Evolutionary conservation across 2,329 filamentous ascomycete species (phyloP).

Genomic region (Dactylellina parvicollis): DNA sequence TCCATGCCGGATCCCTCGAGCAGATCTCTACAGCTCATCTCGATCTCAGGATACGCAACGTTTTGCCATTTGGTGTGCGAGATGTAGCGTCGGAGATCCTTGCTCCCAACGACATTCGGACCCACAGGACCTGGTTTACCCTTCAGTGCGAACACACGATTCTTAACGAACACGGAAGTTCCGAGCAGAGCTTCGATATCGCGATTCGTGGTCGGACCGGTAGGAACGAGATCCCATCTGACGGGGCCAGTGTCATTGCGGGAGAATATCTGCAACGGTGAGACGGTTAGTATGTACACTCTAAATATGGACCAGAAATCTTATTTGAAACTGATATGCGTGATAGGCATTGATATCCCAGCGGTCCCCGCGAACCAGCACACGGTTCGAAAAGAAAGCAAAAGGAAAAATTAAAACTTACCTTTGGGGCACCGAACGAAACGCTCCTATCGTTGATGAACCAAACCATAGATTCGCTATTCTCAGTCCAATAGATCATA

Average conservation of each 20-base stretch:
- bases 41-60: not conserved
- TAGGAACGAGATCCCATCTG: slow-evolving; percentile 4
- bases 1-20: slow-evolving; percentile 9
- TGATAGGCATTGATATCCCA: too few species aligned
- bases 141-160: slow-evolving; percentile 16
- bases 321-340: too few species aligned
- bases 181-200: slow-evolving; percentile 11
- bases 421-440: slow-evolving; percentile 4
- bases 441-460: slow-evolving; percentile 20
- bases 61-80: slow-evolving; percentile 47
- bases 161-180: slow-evolving; percentile 4
- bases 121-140: not conserved
- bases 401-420: slow-evolving; percentile 1
- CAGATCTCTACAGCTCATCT: slow-evolving; percentile 17
- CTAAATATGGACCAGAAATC: not conserved
- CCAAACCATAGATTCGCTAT: slow-evolving; percentile 13
- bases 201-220: not conserved
- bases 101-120: not conserved
- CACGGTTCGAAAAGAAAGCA: not conserved
- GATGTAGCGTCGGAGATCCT: slow-evolving; percentile 18
- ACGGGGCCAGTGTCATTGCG: slow-evolving; percentile 13
- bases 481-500: slow-evolving; percentile 33
- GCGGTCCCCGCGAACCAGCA: too few species aligned
- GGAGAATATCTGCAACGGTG: slow-evolving; percentile 2
- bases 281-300: slow-evolving; percentile 1